Evolutionary conservation across 176 grass and related monocot genomes (phyloP), one percentile per base, ranked within the genome.

Genomic region (Neostapfia colusana): DNA sequence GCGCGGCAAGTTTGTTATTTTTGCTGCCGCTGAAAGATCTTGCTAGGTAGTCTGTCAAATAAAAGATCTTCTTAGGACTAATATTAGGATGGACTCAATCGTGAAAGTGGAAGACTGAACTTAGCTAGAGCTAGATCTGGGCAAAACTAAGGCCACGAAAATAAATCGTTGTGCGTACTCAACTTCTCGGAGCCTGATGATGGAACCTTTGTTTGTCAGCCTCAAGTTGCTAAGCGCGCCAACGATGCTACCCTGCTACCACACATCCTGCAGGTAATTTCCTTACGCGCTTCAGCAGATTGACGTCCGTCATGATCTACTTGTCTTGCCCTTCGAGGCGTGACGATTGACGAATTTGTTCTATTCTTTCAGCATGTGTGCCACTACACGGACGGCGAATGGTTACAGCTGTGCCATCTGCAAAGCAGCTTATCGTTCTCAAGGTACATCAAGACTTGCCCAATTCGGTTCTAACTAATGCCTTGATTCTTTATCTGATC

Each of bases 181-280:
- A 15, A 31, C 18, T 68, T 23, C 10, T 36, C 10, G 5, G 24
- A 16, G 12, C 61, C 24, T 79, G 36, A 68, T 12, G 6, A 23
- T 16, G 25, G 37, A 41, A n/a, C 7, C 20, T 74, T 51, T 59
- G 39, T 48, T 63, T 67, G 31, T 25, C 91, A 98, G 91, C 51
- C 85, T 98, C 26, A 98, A 94, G 80, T 73, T 98, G 70, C 82
- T 98, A 28, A 92, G 25, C 58, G 69, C 80, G 48, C 95, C 95
- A n/a, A 88, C 87, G 24, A 82, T 84, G 65, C 87, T 98, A 18
- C 89, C 95, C 7, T 98, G 95, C 68, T 86, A 74, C 80, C 95
- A 98, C 81, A 89, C 89, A 41, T 94, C 83, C 53, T 98, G 95
- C 95, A 92, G 95, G 91, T 94, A 31, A 13, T 43, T 24, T 68